Base-by-base conservation (phyloP, 306 rosid genomes). In the Canavalia ensiformis region DNA sequence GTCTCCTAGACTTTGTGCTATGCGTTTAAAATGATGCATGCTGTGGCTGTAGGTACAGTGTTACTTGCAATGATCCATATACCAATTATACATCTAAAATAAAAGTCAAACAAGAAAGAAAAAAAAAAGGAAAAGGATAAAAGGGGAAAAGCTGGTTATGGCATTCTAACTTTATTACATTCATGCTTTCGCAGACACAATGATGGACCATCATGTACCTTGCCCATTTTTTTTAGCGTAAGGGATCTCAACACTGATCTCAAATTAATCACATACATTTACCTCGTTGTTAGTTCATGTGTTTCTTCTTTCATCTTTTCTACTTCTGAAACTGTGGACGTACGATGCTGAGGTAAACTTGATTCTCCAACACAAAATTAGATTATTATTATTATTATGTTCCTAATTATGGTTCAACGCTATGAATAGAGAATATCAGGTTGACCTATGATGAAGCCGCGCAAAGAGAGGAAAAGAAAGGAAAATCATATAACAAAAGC, bases 171-270 rank as follows among this genome's bases (percentile, higher is more conserved):
- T 76, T 81, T 80, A 71, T 78, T 49, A 7, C 4, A 55, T 39
- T 8, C 55, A 46, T 35, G 55, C 70, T 76, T 62, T 35, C 39
- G 37, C 5, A 46, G 54, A 76, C 86, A 82, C 79, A 79, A 86
- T 86, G 55, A 86, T 83, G 55, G 42, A 56, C 65, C 86, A 78
- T 82, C 30, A 78, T 85, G 54, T 50, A 29, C 64, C 47, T 4
- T 37, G 13, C 44, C 30, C 73, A 37, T 41, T 39, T 63, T 70
- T 3, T 2, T 8, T 18, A 41, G 49, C 30, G 42, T 11, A 64
- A 34, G 33, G 55, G 12, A 4, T 58, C 13, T 47, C 56, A 69
- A 39, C 49, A 5, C 18, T 65, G 33, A 70, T 31, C 45, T 69
- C 7, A 47, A 65, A 49, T 9, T 63, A 47, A 39, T 56, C 58